Evolutionary conservation across 2,329 filamentous ascomycete species (phyloP).

Genomic region (Diaporthe helianthi): DNA sequence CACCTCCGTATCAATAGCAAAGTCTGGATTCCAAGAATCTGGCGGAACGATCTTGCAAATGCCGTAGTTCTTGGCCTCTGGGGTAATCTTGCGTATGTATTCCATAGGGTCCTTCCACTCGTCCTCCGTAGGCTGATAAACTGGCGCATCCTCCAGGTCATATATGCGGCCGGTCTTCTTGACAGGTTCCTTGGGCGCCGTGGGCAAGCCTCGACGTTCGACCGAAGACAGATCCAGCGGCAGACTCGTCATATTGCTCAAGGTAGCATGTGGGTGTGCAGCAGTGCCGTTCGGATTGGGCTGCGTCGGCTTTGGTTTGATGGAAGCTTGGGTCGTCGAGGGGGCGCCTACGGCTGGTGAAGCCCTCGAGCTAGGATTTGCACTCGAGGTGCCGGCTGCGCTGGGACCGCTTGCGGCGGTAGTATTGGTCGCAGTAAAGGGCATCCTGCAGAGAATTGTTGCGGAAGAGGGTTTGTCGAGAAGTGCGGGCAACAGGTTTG

Average conservation of each 20-base stretch:
- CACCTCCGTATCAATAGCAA: constrained; percentile 97
- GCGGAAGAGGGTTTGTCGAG: not conserved
- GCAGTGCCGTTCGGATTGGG: constrained; percentile 59
- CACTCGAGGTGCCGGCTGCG: constrained; percentile 46
- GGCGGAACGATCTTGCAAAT: constrained; percentile 97
- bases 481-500: not conserved
- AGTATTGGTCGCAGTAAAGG: constrained; percentile 48
- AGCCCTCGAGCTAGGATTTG: constrained; percentile 58
- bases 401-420: constrained; percentile 44
- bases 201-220: constrained; percentile 86
- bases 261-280: constrained; percentile 56
- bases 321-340: constrained; percentile 42
- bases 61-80: constrained; percentile 86
- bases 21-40: constrained; percentile 90
- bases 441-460: constrained; percentile 44
- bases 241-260: constrained; percentile 63
- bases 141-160: constrained; percentile 87
- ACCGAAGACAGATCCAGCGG: constrained; percentile 88
- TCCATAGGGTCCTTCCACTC: constrained; percentile 94
- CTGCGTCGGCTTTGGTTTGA: constrained; percentile 58
- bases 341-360: constrained; percentile 54
- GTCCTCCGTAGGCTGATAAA: constrained; percentile 87
- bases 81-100: constrained; percentile 90
- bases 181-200: constrained; percentile 75
- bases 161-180: constrained; percentile 82